Evolutionary conservation across 2,329 filamentous ascomycete genomes (phyloP).

Genomic region (Aspergillus sojae): DNA sequence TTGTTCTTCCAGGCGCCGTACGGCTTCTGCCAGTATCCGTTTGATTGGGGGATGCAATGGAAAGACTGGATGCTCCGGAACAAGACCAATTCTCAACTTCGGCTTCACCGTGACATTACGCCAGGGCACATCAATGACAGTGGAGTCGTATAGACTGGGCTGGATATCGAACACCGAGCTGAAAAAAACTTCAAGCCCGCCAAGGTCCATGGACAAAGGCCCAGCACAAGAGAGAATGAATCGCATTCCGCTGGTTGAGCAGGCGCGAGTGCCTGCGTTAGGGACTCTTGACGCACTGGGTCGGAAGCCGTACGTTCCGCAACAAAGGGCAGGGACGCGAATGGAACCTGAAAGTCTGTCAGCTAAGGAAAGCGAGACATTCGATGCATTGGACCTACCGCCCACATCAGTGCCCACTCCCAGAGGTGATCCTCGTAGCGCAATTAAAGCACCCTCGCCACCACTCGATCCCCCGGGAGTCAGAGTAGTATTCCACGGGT

Average conservation of each 20-base stretch:
- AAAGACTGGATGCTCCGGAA: conserved; percentile 49
- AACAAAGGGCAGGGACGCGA: conserved; percentile 34
- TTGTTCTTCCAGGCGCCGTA: conserved; percentile 38
- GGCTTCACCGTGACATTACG: conserved; percentile 17
- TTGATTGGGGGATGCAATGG: conserved; percentile 55
- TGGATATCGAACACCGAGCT: conserved; percentile 14
- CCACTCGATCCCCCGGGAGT: conserved; percentile 42
- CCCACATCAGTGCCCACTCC: conserved; percentile 68
- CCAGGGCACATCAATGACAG: conserved; percentile 24
- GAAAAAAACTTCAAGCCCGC: conserved; percentile 23
- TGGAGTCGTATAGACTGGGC: conserved; percentile 24
- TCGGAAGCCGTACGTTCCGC: conserved; percentile 35
- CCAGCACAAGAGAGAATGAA: conserved; percentile 26
- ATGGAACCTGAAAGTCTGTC: conserved; percentile 27
- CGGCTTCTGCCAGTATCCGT: conserved; percentile 45
- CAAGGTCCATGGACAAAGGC: conserved; percentile 21
- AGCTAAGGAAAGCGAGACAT: background rate
- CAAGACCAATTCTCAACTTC: conserved; percentile 50
- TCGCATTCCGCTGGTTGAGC: conserved; percentile 23
- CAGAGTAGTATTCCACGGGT: conserved; percentile 40
- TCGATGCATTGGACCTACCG: conserved; percentile 15
- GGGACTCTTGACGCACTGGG: conserved; percentile 32
- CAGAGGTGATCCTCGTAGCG: conserved; percentile 60
- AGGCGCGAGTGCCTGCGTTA: conserved; percentile 20
- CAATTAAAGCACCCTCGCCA: conserved; percentile 63